Evolutionary conservation across 192 early-diverging fungal species (phyloP), one percentile per base, ranked within the genome.

Genomic region (Coemansia biformis): DNA sequence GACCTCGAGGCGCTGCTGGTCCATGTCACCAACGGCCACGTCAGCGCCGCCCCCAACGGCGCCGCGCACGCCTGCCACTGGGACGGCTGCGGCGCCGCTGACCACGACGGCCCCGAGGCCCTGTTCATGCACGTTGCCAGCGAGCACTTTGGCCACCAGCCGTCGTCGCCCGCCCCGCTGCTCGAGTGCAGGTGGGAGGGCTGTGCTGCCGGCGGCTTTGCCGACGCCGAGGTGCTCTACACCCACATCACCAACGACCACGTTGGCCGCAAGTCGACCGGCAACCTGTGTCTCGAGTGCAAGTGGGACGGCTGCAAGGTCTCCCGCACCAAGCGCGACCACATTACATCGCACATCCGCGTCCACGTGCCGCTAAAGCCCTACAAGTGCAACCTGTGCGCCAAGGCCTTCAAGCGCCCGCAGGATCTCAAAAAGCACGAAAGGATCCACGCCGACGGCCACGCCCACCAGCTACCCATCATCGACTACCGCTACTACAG

Each of bases 401-500:
- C 72, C 24, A 90, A 92, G 58, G 60, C 84, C 7, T 96, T 93
- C 72, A 96, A 96, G 74, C 80, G 91, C n/a, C 89, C 89, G 11
- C 93, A 96, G 78, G 93, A 96, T 63, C 65, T 96, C 60, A 91
- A 88, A 66, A 96, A 96, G 63, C 93, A 96, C 67, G 88, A 89
- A 65, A 84, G 80, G 63, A 91, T 80, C 12, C 91, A 93, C 57
- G 58, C 76, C 22, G 65, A 83, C 43, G 41, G 34, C 19, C 22
- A 34, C 52, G 63, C 50, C 42, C 51, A 31, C 2, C 43, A 22
- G 28, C 39, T 62, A 38, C 49, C 56, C 8, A 50, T 43, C 19
- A 44, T 59, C 32, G 64, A 67, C 50, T 75, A 58, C 48, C 38
- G 48, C 15, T 58, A 54, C 21, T 66, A 57, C 51, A 38, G 43